Conservation (phyloP, 768 basidiomycete species). For the Hygrophorus pudorinus region DNA sequence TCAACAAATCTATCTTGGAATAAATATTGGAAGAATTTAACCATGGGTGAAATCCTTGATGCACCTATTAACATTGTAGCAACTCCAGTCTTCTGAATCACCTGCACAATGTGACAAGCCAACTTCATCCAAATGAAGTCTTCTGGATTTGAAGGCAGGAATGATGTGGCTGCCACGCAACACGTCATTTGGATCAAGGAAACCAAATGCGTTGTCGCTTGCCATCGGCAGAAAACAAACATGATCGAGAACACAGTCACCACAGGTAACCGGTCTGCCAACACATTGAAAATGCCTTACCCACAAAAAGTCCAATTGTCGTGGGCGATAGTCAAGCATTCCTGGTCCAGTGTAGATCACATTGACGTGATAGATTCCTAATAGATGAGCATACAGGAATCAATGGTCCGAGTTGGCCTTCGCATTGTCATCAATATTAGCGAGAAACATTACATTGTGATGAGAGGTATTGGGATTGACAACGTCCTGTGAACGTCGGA, state of each 20-base stretch:
- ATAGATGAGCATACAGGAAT: constrained; percentile 8
- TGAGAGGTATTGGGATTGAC: constrained; percentile 18
- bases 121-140: background rate
- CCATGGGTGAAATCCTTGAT: no score
- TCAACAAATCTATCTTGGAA: no score
- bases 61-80: no score
- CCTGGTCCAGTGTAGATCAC: background rate
- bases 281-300: constrained; percentile 6
- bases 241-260: background rate
- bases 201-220: constrained; percentile 11
- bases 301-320: constrained; percentile 3
- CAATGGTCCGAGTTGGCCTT: constrained; percentile 5
- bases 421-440: background rate
- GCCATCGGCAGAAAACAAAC: constrained; percentile 7
- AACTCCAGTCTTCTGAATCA: background rate
- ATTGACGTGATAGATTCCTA: no score
- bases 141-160: constrained; percentile 5
- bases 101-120: background rate
- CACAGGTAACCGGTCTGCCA: background rate
- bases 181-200: constrained; percentile 13
- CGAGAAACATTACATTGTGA: background rate
- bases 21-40: no score
- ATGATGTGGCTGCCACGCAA: constrained; percentile 11
- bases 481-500: constrained; percentile 24
- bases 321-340: background rate